Conservation (phyloP, 2,329 filamentous ascomycete genomes). For the Dactylellina leptospora region DNA sequence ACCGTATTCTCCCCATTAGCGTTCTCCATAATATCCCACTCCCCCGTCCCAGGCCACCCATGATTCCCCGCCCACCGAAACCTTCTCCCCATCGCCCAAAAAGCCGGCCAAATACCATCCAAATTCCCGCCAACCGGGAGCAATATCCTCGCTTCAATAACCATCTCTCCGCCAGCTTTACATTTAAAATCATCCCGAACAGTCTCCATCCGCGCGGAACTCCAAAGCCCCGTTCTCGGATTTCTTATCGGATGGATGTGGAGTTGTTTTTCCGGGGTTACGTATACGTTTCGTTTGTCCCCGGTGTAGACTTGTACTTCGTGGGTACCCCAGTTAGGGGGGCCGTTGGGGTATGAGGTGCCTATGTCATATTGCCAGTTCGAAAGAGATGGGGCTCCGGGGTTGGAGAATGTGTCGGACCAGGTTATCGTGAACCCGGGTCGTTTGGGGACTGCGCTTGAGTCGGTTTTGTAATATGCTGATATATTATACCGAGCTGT, state of each 20-base stretch:
- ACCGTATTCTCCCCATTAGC: constrained; percentile 60
- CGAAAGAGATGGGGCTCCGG: constrained; percentile 58
- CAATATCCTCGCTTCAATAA: constrained; percentile 61
- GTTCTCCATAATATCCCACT: constrained; percentile 64
- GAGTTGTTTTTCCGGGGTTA: constrained; percentile 60
- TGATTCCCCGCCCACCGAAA: constrained; percentile 60
- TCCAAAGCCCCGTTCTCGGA: constrained; percentile 42
- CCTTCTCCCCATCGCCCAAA: constrained; percentile 62
- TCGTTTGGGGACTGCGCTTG: constrained; percentile 4
- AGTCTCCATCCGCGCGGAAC: constrained; percentile 27
- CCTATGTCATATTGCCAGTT: constrained; percentile 64
- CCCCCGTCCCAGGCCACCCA: constrained; percentile 62
- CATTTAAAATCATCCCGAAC: constrained; percentile 58
- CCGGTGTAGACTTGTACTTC: constrained; percentile 64
- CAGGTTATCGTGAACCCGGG: constrained; percentile 31
- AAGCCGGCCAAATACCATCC: constrained; percentile 62
- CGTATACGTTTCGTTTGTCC: constrained; percentile 60
- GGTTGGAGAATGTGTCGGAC: constrained; percentile 53
- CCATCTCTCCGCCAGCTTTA: constrained; percentile 59
- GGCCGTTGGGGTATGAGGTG: constrained; percentile 63
- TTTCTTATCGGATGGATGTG: constrained; percentile 60
- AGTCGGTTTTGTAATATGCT: not conserved
- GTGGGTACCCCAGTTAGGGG: constrained; percentile 64
- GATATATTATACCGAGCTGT: not conserved
- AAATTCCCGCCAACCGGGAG: constrained; percentile 54